These are phyloP conservation scores for Nemania bipapillata DNA, from an alignment of 2,329 filamentous ascomycete genomes.

Conservation along the genomic window DNA sequence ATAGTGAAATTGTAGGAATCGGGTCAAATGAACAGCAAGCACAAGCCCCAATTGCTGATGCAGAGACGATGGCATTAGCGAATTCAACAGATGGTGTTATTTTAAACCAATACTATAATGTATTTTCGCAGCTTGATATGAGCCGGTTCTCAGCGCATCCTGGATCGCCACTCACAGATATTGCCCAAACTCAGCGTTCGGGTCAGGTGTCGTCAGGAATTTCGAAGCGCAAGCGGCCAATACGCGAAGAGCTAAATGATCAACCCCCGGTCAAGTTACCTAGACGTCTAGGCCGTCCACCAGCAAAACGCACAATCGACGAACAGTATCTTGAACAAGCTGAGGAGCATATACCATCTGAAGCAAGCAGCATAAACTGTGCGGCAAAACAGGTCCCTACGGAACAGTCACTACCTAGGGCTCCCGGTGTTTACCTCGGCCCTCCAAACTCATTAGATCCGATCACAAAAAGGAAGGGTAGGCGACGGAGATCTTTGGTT, in stretches of 20 bases:
- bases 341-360: conserved; percentile 3
- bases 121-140: conserved; percentile 40
- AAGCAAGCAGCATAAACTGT: background rate
- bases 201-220: conserved; percentile 24
- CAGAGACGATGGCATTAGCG: background rate
- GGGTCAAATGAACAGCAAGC: conserved; percentile 10
- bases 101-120: background rate
- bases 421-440: conserved; percentile 47
- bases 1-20: conserved; percentile 31
- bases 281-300: conserved; percentile 18
- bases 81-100: conserved; percentile 1
- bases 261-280: conserved; percentile 17
- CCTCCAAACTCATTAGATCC: conserved; percentile 47
- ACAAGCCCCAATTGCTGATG: conserved; percentile 3
- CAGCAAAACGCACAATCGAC: background rate
- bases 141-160: conserved; percentile 35
- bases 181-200: conserved; percentile 25
- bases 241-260: conserved; percentile 23
- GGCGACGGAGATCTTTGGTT: conserved; percentile 49
- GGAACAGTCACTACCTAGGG: conserved; percentile 18
- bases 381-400: background rate
- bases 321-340: background rate
- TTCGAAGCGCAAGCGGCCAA: conserved; percentile 28
- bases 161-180: conserved; percentile 35
- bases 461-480: conserved; percentile 43